Conservation (phyloP, 1,284 basidiomycete genomes). For the Ustilago vetiveriae region DNA sequence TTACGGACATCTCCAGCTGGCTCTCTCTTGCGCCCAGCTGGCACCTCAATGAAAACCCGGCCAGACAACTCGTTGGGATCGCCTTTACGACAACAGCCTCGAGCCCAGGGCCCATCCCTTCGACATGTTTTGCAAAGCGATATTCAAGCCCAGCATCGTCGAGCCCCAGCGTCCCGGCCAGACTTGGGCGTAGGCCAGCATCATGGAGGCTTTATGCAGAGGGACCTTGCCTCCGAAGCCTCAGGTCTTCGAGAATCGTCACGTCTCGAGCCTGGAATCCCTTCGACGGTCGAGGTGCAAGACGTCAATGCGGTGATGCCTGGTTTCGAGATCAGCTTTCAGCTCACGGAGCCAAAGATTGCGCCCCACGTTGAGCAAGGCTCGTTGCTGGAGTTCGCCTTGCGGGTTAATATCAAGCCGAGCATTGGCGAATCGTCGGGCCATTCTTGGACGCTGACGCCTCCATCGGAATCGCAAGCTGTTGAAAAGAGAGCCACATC, state of each 20-base stretch:
- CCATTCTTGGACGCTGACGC: neutral
- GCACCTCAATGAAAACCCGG: no score
- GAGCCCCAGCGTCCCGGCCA: no score
- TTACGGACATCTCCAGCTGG: neutral
- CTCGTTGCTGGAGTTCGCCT: slow-evolving; percentile 25
- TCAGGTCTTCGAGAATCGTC: no score
- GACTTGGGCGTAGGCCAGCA: no score
- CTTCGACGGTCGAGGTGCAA: neutral
- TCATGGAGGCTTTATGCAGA: no score
- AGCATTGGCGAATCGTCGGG: neutral
- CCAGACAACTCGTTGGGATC: no score
- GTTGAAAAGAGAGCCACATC: neutral
- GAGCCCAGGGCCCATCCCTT: no score
- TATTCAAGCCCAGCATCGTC: no score
- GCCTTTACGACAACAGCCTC: no score
- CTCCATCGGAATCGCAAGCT: neutral
- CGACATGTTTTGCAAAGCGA: no score
- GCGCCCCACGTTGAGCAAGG: slow-evolving; percentile 3
- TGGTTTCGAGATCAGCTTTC: slow-evolving; percentile 40
- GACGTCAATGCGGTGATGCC: neutral
- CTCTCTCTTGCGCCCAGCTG: no score
- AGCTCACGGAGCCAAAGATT: slow-evolving; percentile 17
- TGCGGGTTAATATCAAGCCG: slow-evolving; percentile 22
- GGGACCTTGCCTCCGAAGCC: no score
- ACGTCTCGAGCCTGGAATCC: neutral